phyloP scores from a whole-genome alignment of 495 filamentous ascomycete species.

The Penicillium simplicissimum region DNA sequence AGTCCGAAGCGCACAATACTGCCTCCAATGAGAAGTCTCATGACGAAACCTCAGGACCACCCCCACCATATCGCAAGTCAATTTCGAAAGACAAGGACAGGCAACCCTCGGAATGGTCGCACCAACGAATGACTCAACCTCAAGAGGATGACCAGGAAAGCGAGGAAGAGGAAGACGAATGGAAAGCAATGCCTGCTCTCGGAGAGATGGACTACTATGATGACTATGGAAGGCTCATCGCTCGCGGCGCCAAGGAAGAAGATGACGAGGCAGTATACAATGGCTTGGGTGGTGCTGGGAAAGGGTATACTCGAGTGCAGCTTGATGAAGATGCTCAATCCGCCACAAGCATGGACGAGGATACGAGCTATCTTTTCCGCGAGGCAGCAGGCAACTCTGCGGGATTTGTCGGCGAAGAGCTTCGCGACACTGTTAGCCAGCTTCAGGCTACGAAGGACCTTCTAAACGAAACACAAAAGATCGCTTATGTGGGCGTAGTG shows the following conservation, averaged over 20 bases:
- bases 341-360: slow-evolving; percentile 94
- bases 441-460: slow-evolving; percentile 95
- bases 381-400: slow-evolving; percentile 58
- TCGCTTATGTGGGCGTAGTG: slow-evolving; percentile 92
- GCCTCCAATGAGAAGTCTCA: slow-evolving; percentile 19
- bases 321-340: slow-evolving; percentile 93
- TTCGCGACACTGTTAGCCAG: slow-evolving; percentile 81
- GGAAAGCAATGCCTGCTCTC: slow-evolving; percentile 93
- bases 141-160: slow-evolving; percentile 45
- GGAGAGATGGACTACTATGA: slow-evolving; percentile 94
- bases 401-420: slow-evolving; percentile 73
- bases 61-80: slow-evolving; percentile 18
- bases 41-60: not conserved
- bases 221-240: slow-evolving; percentile 85
- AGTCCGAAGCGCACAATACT: slow-evolving; percentile 3
- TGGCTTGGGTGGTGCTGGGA: slow-evolving; percentile 81
- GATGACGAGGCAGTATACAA: slow-evolving; percentile 72
- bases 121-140: slow-evolving; percentile 73
- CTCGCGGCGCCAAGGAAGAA: slow-evolving; percentile 69
- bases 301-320: slow-evolving; percentile 90
- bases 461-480: slow-evolving; percentile 90
- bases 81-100: slow-evolving; percentile 24
- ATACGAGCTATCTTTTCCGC: slow-evolving; percentile 94
- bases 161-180: slow-evolving; percentile 54
- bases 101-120: slow-evolving; percentile 81